Evolutionary conservation across 441 rosid genomes (phyloP), one percentile per base, ranked within the genome.

Genomic region (Populus hybrid): DNA sequence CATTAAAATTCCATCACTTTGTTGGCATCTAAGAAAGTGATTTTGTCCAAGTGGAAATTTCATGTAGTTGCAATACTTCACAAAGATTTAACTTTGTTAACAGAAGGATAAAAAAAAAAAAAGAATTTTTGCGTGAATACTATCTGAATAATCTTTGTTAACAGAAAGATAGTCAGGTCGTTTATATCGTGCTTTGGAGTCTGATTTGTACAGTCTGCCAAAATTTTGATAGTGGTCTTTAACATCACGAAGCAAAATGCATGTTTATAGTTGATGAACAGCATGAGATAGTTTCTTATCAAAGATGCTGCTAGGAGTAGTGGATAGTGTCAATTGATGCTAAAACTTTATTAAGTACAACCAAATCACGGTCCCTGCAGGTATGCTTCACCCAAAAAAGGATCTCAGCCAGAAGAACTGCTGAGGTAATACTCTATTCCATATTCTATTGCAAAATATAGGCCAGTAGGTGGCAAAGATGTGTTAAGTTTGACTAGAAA

Each of bases 401-500:
- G 80, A 64, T 87, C 88, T 28, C 82, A 65, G 4, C 81, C 77
- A 28, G 96, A 92, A 79, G 97, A 94, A 82, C 71, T 92, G 75
- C 82, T 92, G 88, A 94, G 98, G 97, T 92, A 87, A 78, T 18
- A 2, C 74, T 23, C 36, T 76, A 63, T 46, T 42, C 23, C 38
- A 40, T 66, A 57, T 66, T 9, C 24, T 68, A 50, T 32, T 73
- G 19, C 65, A 53, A 53, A 53, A 53, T 53, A 6, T 46, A 18
- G 64, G 7, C 35, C 53, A 63, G 36, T 59, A 63, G 72, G 50
- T 68, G 38, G 28, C 35, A 24, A 26, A 77, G 3, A 53, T 28
- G n/a, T 2, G 23, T 69, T 7, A 26, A 63, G 30, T 72, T 72
- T 67, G 32, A 24, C 38, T 7, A 14, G 26, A 50, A 50, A 3